These are phyloP conservation scores for Baorangia bicolor DNA, from an alignment of 768 basidiomycete species.

Conservation along the genomic window DNA sequence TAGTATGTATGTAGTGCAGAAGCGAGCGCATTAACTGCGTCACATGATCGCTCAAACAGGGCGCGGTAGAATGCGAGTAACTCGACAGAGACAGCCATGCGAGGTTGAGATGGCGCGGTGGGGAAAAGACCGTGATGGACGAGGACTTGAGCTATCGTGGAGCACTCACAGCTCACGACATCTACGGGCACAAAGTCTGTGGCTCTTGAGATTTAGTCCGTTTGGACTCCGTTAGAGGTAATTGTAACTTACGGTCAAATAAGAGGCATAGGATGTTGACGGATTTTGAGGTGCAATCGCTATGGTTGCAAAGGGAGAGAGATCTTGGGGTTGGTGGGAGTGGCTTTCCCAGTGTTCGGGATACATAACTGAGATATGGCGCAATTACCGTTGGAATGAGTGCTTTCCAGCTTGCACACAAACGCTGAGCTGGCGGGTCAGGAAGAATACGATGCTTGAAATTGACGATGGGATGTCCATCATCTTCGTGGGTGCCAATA, in stretches of 20 bases:
- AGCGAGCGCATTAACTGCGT: background rate
- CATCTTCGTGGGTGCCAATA: too few species aligned
- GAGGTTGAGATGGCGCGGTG: background rate
- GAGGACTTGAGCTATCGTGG: background rate
- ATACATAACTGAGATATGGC: background rate
- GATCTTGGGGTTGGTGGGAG: background rate
- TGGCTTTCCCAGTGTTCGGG: background rate
- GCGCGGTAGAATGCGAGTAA: background rate
- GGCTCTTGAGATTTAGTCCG: too few species aligned
- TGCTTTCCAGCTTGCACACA: background rate
- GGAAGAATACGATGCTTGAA: background rate
- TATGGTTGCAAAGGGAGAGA: background rate
- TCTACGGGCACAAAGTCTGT: background rate
- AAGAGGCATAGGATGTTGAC: background rate
- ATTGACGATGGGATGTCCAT: too few species aligned
- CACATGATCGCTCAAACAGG: background rate
- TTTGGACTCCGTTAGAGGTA: too few species aligned
- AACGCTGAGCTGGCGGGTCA: background rate
- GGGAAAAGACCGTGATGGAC: background rate
- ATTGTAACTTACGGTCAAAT: background rate
- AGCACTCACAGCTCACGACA: background rate
- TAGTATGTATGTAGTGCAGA: background rate
- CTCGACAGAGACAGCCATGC: background rate
- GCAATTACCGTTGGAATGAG: background rate
- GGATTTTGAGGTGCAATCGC: background rate